Evolutionary conservation across 257 asterid species (phyloP).

Genomic region (Ligustrum vulgare): DNA sequence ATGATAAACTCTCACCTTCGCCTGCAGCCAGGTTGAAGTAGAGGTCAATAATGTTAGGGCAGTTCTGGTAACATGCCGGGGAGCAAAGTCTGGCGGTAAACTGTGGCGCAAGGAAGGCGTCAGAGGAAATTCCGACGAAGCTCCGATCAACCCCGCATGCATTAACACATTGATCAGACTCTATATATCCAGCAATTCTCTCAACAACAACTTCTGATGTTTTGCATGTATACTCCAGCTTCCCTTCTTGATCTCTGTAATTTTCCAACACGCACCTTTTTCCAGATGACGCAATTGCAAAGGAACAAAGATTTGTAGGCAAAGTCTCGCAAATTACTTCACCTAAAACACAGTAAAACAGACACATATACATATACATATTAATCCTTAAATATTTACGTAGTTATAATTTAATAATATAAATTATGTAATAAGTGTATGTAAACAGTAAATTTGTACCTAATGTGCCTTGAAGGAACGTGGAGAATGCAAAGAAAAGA

Average conservation of each 20-base stretch:
- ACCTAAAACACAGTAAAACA: constrained; percentile 28
- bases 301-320: constrained; percentile 52
- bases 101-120: constrained; percentile 50
- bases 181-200: constrained; percentile 52
- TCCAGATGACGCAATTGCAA: constrained; percentile 60
- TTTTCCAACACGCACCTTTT: constrained; percentile 74
- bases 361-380: neutral
- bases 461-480: constrained; percentile 39
- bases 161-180: constrained; percentile 57
- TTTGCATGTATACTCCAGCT: constrained; percentile 47
- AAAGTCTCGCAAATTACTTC: constrained; percentile 65
- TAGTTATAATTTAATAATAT: neutral
- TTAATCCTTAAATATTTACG: neutral
- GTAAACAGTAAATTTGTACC: constrained; percentile 28
- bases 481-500: constrained; percentile 38
- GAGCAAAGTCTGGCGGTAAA: constrained; percentile 69
- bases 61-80: constrained; percentile 51
- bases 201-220: constrained; percentile 62
- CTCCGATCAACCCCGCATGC: constrained; percentile 65
- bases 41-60: constrained; percentile 76
- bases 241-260: constrained; percentile 29
- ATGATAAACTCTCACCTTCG: constrained; percentile 52
- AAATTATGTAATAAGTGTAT: neutral
- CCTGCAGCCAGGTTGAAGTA: constrained; percentile 73
- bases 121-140: constrained; percentile 76